These are phyloP conservation scores for Cladosporium cucumerinum DNA, from an alignment of 2,329 filamentous ascomycete species.

Conservation along the genomic window DNA sequence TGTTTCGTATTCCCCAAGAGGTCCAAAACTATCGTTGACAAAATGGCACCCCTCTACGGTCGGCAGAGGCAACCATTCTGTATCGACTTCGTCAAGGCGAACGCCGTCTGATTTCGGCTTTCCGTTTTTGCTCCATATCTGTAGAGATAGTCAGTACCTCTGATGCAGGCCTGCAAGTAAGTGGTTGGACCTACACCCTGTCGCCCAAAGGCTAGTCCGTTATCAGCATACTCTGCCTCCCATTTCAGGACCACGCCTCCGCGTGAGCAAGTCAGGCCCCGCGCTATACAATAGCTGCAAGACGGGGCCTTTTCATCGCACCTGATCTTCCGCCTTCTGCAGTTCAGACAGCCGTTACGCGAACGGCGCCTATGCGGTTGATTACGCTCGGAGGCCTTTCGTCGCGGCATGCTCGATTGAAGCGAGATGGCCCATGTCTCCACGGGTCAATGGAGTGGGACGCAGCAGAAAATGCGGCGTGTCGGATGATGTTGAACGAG, in stretches of 20 bases:
- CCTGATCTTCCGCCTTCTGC: conserved; percentile 40
- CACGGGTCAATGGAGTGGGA: neutral
- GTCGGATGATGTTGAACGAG: neutral
- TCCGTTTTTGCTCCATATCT: conserved; percentile 15
- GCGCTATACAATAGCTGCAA: conserved; percentile 38
- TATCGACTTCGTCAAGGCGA: conserved; percentile 14
- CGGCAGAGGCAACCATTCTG: conserved; percentile 23
- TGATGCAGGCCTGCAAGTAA: conserved; percentile 9
- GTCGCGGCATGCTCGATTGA: conserved; percentile 17
- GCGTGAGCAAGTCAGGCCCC: conserved; percentile 37
- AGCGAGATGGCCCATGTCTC: conserved; percentile 12
- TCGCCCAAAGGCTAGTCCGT: conserved; percentile 43
- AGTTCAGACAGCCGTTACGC: conserved; percentile 41
- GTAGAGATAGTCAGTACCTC: neutral
- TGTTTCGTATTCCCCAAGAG: conserved; percentile 14
- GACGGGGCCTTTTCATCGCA: conserved; percentile 40
- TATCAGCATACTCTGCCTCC: conserved; percentile 40
- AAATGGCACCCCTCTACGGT: conserved; percentile 26
- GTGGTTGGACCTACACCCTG: conserved; percentile 40
- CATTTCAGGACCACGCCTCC: conserved; percentile 25
- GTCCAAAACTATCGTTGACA: conserved; percentile 22
- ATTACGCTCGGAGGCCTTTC: conserved; percentile 20
- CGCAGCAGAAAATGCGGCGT: conserved; percentile 4
- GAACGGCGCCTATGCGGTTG: conserved; percentile 29
- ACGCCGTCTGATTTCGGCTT: conserved; percentile 17